These are phyloP conservation scores for Penicillium tannophilum DNA, from an alignment of 495 filamentous ascomycete genomes.

Conservation along the genomic window DNA sequence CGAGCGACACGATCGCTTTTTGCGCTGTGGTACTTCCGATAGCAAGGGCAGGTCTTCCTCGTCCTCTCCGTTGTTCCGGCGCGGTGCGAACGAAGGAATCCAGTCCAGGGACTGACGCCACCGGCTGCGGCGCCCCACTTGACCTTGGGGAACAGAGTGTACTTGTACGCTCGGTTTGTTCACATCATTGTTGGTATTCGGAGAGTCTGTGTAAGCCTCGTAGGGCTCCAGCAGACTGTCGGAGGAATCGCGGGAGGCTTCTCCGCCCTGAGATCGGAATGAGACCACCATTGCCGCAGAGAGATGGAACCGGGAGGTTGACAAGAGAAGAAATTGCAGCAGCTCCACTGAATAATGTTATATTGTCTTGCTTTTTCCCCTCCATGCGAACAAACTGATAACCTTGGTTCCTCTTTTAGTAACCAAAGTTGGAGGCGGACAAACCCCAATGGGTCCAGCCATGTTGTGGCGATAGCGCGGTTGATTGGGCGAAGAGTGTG, in stretches of 20 bases:
- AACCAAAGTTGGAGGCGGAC: background rate
- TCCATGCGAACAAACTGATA: background rate
- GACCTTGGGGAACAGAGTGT: constrained; percentile 6
- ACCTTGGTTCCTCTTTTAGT: background rate
- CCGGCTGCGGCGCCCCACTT: constrained; percentile 20
- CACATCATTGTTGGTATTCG: constrained; percentile 6
- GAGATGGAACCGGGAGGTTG: background rate
- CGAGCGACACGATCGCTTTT: constrained; percentile 14
- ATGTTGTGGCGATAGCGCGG: constrained; percentile 20
- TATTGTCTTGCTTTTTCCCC: background rate
- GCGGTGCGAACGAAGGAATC: constrained; percentile 21
- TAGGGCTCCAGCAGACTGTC: constrained; percentile 20
- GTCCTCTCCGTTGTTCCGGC: constrained; percentile 2
- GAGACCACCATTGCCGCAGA: constrained; percentile 11
- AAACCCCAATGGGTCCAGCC: constrained; percentile 6
- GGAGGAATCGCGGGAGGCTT: constrained; percentile 5
- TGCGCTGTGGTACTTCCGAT: constrained; percentile 11
- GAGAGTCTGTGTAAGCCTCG: constrained; percentile 27
- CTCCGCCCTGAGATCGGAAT: constrained; percentile 6
- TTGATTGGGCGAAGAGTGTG: constrained; percentile 21
- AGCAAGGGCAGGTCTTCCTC: constrained; percentile 28
- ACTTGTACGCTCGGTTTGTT: constrained; percentile 10
- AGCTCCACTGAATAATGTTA: background rate
- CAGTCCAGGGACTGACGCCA: constrained; percentile 22
- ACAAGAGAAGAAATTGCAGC: background rate